These are phyloP conservation scores for Lotmaria passim DNA, from an alignment of 208 protist genomes.

Conservation along the genomic window DNA sequence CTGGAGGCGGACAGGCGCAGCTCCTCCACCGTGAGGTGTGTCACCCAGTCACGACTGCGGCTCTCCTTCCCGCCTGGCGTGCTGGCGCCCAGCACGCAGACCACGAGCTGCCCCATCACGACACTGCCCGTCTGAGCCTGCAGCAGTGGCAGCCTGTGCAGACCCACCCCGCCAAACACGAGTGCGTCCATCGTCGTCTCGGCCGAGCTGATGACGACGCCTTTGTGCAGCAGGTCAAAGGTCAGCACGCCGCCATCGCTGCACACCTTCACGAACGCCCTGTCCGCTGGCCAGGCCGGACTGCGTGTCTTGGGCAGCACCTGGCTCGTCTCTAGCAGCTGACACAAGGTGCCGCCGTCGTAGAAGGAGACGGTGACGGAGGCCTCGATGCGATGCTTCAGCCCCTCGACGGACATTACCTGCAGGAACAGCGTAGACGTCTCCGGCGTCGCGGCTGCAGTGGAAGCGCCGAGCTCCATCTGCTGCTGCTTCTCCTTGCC, in stretches of 20 bases:
- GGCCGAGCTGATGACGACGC: conserved; percentile 61
- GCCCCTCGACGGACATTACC: conserved; percentile 63
- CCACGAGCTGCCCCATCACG: conserved; percentile 64
- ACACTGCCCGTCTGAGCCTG: conserved; percentile 49
- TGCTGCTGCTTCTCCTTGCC: conserved; percentile 18
- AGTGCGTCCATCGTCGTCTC: conserved; percentile 76
- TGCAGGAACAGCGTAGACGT: conserved; percentile 59
- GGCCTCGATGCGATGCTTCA: conserved; percentile 86
- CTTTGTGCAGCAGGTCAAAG: conserved; percentile 81
- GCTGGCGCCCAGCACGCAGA: conserved; percentile 61
- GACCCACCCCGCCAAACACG: conserved; percentile 74
- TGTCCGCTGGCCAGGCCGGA: conserved; percentile 71
- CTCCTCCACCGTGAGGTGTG: conserved; percentile 65
- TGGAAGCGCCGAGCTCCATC: not conserved
- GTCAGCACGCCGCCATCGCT: conserved; percentile 59
- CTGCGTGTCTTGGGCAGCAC: conserved; percentile 71
- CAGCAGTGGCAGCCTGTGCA: conserved; percentile 60
- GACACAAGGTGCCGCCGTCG: conserved; percentile 36
- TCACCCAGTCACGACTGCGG: conserved; percentile 38
- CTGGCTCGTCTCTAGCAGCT: conserved; percentile 65
- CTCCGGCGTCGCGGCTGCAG: not conserved
- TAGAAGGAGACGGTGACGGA: conserved; percentile 56
- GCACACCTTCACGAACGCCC: conserved; percentile 52
- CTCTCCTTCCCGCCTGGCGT: conserved; percentile 37
- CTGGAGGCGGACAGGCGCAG: conserved; percentile 34